phyloP scores from a whole-genome alignment of 768 basidiomycete species.

The Boletus edulis region DNA sequence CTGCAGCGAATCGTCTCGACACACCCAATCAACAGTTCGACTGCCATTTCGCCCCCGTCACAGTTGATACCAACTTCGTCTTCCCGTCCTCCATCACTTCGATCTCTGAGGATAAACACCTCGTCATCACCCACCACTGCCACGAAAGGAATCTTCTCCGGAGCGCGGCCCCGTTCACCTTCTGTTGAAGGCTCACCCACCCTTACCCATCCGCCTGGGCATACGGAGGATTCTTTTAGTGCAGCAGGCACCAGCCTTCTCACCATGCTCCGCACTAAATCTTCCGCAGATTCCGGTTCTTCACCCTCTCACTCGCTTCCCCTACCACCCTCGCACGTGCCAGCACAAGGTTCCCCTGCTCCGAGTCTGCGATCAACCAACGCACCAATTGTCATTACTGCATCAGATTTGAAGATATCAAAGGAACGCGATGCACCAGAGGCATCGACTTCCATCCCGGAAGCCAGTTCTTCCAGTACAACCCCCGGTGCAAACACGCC shows the following conservation, averaged over 20 bases:
- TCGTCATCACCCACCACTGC: constrained; percentile 14
- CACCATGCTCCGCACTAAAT: constrained; percentile 46
- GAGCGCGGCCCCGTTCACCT: constrained; percentile 27
- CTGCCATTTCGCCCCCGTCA: constrained; percentile 6
- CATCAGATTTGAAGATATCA: constrained; percentile 39
- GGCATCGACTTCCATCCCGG: constrained; percentile 9
- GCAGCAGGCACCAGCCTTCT: constrained; percentile 55
- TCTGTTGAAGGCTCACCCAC: constrained; percentile 45
- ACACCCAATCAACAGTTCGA: constrained; percentile 16
- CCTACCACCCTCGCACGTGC: constrained; percentile 20
- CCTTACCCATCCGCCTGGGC: constrained; percentile 33
- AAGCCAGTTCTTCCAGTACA: constrained; percentile 25
- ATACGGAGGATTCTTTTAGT: constrained; percentile 54
- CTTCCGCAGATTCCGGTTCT: constrained; percentile 26
- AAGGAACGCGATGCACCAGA: constrained; percentile 34
- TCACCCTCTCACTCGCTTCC: constrained; percentile 30
- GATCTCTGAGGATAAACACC: constrained; percentile 20
- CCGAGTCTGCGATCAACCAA: constrained; percentile 25
- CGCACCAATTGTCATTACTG: constrained; percentile 17
- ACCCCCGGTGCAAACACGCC: constrained; percentile 24
- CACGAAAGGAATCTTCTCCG: constrained; percentile 23
- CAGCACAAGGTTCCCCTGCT: constrained; percentile 22
- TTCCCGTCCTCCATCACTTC: constrained; percentile 30
- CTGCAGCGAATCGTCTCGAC: constrained; percentile 53
- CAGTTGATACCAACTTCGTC: constrained; percentile 24